These are phyloP conservation scores for Trametes gibbosa DNA, from an alignment of 768 basidiomycete genomes.

Conservation along the genomic window DNA sequence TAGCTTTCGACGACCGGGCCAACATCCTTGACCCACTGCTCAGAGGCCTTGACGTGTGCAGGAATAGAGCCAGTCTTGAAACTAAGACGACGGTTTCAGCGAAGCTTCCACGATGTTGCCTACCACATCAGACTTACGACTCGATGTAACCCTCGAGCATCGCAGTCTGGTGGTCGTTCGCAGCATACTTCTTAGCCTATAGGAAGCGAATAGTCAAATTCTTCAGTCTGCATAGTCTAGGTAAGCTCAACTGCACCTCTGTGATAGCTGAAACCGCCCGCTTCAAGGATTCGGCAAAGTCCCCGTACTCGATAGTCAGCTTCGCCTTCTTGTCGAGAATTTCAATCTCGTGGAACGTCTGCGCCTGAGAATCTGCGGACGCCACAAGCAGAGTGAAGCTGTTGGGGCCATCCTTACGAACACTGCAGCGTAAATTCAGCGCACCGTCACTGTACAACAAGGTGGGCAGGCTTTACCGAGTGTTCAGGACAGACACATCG, in stretches of 20 bases:
- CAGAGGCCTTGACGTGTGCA: slow-evolving; percentile 75
- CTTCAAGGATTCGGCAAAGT: slow-evolving; percentile 57
- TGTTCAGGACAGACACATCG: slow-evolving; percentile 77
- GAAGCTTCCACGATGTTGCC: neutral
- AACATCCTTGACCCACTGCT: slow-evolving; percentile 82
- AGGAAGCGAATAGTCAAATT: neutral
- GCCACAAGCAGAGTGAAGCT: slow-evolving; percentile 76
- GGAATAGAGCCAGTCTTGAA: slow-evolving; percentile 78
- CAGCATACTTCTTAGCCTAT: slow-evolving; percentile 71
- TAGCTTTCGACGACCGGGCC: slow-evolving; percentile 88
- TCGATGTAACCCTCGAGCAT: slow-evolving; percentile 80
- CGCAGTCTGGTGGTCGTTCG: slow-evolving; percentile 65
- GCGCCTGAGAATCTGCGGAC: slow-evolving; percentile 49
- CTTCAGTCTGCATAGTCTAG: neutral
- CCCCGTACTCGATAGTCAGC: slow-evolving; percentile 71
- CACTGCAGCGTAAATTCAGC: slow-evolving; percentile 38
- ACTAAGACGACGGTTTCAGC: slow-evolving; percentile 31
- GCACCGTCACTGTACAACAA: neutral
- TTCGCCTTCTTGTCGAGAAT: slow-evolving; percentile 41
- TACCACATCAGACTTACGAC: slow-evolving; percentile 47
- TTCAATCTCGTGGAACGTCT: slow-evolving; percentile 45
- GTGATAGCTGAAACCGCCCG: slow-evolving; percentile 54
- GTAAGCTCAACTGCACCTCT: slow-evolving; percentile 41
- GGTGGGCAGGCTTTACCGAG: slow-evolving; percentile 47
- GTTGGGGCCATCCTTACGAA: slow-evolving; percentile 61